Evolutionary conservation across 345 rosid genomes (phyloP).

Genomic region (Citrus glauca): DNA sequence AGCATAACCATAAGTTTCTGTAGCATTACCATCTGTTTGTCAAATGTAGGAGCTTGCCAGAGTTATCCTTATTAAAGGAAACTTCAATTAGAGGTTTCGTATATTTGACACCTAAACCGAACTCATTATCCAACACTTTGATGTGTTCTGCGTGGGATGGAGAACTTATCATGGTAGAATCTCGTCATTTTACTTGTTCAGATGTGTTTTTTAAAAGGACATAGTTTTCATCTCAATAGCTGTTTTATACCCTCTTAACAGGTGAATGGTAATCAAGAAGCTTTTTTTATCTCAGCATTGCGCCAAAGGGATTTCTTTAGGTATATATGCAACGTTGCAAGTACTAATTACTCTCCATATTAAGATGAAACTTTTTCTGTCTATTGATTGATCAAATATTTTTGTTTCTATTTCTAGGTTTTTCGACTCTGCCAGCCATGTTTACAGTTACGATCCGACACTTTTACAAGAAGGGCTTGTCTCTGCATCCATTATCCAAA

Average conservation of each 20-base stretch:
- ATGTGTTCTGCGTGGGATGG: conserved; percentile 71
- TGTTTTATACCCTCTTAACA: conserved; percentile 17
- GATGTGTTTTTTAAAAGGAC: conserved; percentile 2
- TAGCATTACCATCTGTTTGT: background rate
- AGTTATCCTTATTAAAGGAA: conserved; percentile 63
- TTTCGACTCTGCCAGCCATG: conserved; percentile 46
- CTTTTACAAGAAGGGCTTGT: conserved; percentile 34
- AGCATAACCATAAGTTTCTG: background rate
- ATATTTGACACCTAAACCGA: conserved; percentile 41
- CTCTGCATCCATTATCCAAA: conserved; percentile 32
- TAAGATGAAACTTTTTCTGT: background rate
- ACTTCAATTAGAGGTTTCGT: conserved; percentile 58
- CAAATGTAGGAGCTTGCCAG: conserved; percentile 66
- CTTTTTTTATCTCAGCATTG: conserved; percentile 50
- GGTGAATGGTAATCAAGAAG: conserved; percentile 81
- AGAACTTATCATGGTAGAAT: conserved; percentile 64
- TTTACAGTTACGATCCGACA: conserved; percentile 45
- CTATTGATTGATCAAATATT: background rate
- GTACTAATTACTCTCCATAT: background rate
- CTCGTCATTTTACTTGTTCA: background rate
- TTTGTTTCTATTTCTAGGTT: conserved; percentile 35
- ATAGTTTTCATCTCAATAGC: background rate
- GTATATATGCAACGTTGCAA: conserved; percentile 19
- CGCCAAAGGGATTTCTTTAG: conserved; percentile 57
- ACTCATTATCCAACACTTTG: conserved; percentile 41